These are phyloP conservation scores for Acacia crassicarpa DNA, from an alignment of 306 rosid species.

Conservation along the genomic window DNA sequence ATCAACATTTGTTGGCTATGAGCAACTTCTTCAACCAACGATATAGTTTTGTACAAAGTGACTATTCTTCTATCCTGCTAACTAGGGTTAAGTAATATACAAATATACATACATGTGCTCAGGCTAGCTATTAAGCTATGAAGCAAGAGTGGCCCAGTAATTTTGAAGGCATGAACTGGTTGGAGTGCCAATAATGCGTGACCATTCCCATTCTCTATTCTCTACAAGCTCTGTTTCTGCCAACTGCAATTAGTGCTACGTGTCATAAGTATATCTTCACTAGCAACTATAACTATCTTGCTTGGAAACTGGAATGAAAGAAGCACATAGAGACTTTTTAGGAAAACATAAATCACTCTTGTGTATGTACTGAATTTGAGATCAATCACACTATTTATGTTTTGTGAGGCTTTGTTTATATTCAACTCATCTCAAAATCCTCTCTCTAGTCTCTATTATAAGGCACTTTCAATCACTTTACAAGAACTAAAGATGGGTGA, in stretches of 20 bases:
- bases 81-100: neutral
- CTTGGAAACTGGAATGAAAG: neutral
- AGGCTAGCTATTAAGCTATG: conserved; percentile 20
- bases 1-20: too few species aligned
- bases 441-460: too few species aligned
- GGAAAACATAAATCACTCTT: neutral
- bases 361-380: too few species aligned
- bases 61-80: neutral
- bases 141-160: conserved; percentile 57
- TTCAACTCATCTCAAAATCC: too few species aligned
- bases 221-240: conserved; percentile 66
- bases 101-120: neutral
- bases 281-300: neutral
- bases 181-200: conserved; percentile 80
- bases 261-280: neutral
- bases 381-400: too few species aligned
- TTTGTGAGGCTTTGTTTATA: too few species aligned
- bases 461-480: too few species aligned
- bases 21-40: neutral
- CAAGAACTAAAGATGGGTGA: too few species aligned
- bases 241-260: conserved; percentile 49
- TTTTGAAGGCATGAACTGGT: conserved; percentile 65
- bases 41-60: neutral
- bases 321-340: neutral
- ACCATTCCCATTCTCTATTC: conserved; percentile 72